Evolutionary conservation across 2,329 filamentous ascomycete genomes (phyloP).

Genomic region (Botrytis elliptica): DNA sequence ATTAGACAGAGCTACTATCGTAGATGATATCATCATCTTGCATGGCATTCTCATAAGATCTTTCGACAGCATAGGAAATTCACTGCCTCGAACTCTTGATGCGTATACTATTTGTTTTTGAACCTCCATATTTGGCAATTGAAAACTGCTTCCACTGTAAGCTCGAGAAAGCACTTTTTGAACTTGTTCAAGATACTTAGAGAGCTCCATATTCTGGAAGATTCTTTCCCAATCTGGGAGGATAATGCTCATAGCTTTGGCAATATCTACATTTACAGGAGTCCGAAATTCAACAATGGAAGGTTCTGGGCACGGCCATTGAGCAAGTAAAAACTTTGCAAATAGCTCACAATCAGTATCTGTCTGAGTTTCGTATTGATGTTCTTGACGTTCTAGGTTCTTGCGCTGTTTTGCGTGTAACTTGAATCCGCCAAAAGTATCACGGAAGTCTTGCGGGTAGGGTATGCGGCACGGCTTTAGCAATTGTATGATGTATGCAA

Average conservation of each 20-base stretch:
- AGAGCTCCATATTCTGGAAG: conserved; percentile 49
- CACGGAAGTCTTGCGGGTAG: conserved; percentile 34
- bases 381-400: conserved; percentile 33
- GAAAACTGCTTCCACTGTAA: not conserved
- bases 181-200: conserved; percentile 44
- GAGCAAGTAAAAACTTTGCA: conserved; percentile 44
- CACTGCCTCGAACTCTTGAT: conserved; percentile 12
- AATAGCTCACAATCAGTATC: conserved; percentile 42
- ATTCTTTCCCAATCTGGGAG: conserved; percentile 49
- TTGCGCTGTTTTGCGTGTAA: conserved; percentile 23
- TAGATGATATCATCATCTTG: not conserved
- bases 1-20: too few species aligned
- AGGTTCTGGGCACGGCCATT: conserved; percentile 48
- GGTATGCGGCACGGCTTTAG: conserved; percentile 39
- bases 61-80: conserved; percentile 15
- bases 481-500: conserved; percentile 38
- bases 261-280: conserved; percentile 41
- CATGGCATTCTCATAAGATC: not conserved
- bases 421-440: not conserved
- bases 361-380: conserved; percentile 37
- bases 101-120: conserved; percentile 21
- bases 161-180: conserved; percentile 44
- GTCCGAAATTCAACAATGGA: conserved; percentile 35
- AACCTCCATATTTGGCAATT: not conserved
- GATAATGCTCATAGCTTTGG: conserved; percentile 43